Evolutionary conservation across 2,329 filamentous ascomycete genomes (phyloP).

Genomic region (Fusarium domesticum): DNA sequence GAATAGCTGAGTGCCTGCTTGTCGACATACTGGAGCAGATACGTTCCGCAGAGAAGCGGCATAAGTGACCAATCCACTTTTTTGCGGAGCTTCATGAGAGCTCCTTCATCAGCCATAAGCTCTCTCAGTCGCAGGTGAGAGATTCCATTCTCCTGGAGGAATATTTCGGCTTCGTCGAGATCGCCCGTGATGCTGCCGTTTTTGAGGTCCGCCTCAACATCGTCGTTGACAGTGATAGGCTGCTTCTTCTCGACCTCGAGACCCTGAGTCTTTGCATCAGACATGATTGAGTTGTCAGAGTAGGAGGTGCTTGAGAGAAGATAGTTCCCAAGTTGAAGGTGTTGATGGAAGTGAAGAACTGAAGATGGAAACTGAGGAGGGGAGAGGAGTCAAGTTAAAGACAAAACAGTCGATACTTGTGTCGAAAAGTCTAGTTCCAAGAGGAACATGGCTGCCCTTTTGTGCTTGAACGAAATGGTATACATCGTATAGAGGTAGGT

Average conservation of each 20-base stretch:
- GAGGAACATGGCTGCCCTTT: too few species aligned
- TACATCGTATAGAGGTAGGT: too few species aligned
- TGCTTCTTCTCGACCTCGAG: constrained; percentile 23
- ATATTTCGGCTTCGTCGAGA: constrained; percentile 29
- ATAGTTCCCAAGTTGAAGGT: too few species aligned
- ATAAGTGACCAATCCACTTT: constrained; percentile 51
- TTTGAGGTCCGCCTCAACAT: constrained; percentile 27
- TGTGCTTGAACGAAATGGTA: too few species aligned
- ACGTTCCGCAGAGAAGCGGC: constrained; percentile 50
- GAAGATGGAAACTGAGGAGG: too few species aligned
- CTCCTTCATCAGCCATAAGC: constrained; percentile 25
- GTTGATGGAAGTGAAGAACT: too few species aligned
- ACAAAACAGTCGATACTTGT: too few species aligned
- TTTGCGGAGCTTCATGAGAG: constrained; percentile 30
- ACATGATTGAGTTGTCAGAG: too few species aligned
- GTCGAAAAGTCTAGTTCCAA: too few species aligned
- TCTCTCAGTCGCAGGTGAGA: constrained; percentile 21
- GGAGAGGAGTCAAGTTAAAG: too few species aligned
- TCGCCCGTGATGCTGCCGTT: constrained; percentile 17
- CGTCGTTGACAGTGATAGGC: constrained; percentile 16
- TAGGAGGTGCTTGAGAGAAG: too few species aligned
- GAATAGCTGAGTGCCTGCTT: constrained; percentile 54
- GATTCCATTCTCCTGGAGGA: constrained; percentile 28
- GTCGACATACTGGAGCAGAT: constrained; percentile 53
- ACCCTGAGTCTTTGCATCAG: constrained; percentile 17